These are phyloP conservation scores for Athelia psychrophila DNA, from an alignment of 1,284 basidiomycete species.

Conservation along the genomic window DNA sequence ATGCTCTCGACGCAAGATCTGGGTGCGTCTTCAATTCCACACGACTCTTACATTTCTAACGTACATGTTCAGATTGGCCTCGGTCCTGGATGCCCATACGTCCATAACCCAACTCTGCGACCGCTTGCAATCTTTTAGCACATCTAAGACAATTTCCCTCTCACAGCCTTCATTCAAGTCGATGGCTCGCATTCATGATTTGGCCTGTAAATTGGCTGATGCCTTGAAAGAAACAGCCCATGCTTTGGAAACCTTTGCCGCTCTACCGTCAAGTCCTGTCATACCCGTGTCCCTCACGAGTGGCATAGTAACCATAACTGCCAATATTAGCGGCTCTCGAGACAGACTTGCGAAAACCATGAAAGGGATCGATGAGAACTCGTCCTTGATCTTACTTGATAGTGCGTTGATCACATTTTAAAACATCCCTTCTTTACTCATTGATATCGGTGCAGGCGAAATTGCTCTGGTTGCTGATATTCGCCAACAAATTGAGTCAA, in stretches of 20 bases:
- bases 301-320: slow-evolving; percentile 17
- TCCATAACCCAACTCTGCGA: neutral
- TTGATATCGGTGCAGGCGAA: slow-evolving; percentile 14
- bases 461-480: slow-evolving; percentile 7
- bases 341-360: slow-evolving; percentile 21
- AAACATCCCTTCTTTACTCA: neutral
- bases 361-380: slow-evolving; percentile 26
- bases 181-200: slow-evolving; percentile 24
- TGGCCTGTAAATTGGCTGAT: slow-evolving; percentile 30
- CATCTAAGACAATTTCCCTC: slow-evolving; percentile 16
- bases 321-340: slow-evolving; percentile 17
- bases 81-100: slow-evolving; percentile 9
- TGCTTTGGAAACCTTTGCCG: slow-evolving; percentile 29
- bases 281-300: slow-evolving; percentile 26
- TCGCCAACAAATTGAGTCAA: neutral
- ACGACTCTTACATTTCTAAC: slow-evolving; percentile 3
- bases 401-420: slow-evolving; percentile 22
- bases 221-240: slow-evolving; percentile 41
- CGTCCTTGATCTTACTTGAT: slow-evolving; percentile 30
- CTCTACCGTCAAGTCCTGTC: slow-evolving; percentile 24
- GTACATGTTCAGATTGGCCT: slow-evolving; percentile 34
- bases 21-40: slow-evolving; percentile 30
- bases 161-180: slow-evolving; percentile 22
- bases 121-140: neutral
- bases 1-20: slow-evolving; percentile 53